These are phyloP conservation scores for Magnusiomyces magnusii DNA, from an alignment of 1,139 yeast species.

Conservation along the genomic window DNA sequence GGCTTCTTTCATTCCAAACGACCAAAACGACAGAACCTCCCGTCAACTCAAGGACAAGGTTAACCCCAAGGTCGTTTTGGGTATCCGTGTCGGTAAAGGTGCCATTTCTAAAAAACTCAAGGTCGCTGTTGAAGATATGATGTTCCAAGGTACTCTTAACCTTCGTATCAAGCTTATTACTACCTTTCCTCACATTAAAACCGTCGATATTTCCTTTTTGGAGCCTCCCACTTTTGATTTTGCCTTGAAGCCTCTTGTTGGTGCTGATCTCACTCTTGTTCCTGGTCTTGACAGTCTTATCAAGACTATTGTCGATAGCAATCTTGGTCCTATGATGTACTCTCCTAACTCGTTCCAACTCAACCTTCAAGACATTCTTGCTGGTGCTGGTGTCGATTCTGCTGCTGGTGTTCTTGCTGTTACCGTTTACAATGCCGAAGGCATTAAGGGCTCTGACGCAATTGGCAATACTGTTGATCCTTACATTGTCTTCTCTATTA, in stretches of 20 bases:
- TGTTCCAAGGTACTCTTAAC: conserved; percentile 61
- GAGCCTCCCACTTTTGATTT: conserved; percentile 88
- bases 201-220: conserved; percentile 73
- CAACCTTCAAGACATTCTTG: conserved; percentile 81
- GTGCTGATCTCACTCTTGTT: conserved; percentile 78
- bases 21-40: conserved; percentile 68
- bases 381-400: conserved; percentile 73
- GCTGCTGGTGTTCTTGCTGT: conserved; percentile 82
- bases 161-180: conserved; percentile 84
- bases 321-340: conserved; percentile 82
- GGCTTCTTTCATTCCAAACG: conserved; percentile 84
- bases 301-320: conserved; percentile 76
- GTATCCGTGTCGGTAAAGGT: conserved; percentile 38
- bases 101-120: conserved; percentile 36
- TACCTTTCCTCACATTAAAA: conserved; percentile 86
- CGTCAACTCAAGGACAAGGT: conserved; percentile 79
- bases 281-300: conserved; percentile 83
- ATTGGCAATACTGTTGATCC: conserved; percentile 86
- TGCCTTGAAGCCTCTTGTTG: conserved; percentile 53
- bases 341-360: conserved; percentile 88
- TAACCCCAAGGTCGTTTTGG: conserved; percentile 56
- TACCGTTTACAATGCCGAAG: conserved; percentile 57
- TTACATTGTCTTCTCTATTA: conserved; percentile 50
- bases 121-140: conserved; percentile 41
- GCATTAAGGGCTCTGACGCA: conserved; percentile 56